phyloP scores from a whole-genome alignment of 1,284 basidiomycete species.

The Moesziomyces sp. region DNA sequence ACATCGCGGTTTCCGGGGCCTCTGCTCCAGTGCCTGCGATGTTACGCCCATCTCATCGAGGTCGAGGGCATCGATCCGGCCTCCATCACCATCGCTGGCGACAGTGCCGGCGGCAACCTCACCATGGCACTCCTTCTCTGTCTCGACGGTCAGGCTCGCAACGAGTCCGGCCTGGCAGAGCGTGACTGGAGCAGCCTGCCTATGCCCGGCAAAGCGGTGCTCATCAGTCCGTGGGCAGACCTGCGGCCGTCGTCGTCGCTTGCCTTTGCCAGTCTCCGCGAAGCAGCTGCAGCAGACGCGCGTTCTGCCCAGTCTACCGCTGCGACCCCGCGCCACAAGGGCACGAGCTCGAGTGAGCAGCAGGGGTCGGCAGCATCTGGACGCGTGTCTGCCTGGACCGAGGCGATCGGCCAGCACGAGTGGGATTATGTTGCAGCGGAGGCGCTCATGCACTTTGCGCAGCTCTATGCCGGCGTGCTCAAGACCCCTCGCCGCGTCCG shows the following conservation, averaged over 20 bases:
- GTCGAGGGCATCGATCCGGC: slow-evolving; percentile 57
- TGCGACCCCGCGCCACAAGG: background rate
- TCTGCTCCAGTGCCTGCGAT: slow-evolving; percentile 63
- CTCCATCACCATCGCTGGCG: slow-evolving; percentile 61
- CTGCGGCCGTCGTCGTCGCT: slow-evolving; percentile 53
- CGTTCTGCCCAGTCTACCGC: background rate
- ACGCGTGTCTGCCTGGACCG: slow-evolving; percentile 45
- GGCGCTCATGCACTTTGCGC: slow-evolving; percentile 64
- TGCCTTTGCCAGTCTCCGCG: slow-evolving; percentile 51
- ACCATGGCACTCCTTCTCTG: slow-evolving; percentile 61
- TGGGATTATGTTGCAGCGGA: slow-evolving; percentile 65
- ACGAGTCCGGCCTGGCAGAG: slow-evolving; percentile 41
- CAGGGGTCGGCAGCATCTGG: background rate
- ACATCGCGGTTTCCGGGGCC: slow-evolving; percentile 59
- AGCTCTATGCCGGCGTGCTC: slow-evolving; percentile 63
- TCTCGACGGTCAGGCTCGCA: slow-evolving; percentile 53
- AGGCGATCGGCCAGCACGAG: slow-evolving; percentile 52
- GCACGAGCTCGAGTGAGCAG: too few species aligned
- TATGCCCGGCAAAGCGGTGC: slow-evolving; percentile 62
- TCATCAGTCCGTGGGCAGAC: slow-evolving; percentile 66
- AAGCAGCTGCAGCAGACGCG: slow-evolving; percentile 12
- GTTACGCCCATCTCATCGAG: slow-evolving; percentile 66
- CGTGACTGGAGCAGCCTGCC: slow-evolving; percentile 61
- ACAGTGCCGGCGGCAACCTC: slow-evolving; percentile 65
- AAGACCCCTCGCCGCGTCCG: slow-evolving; percentile 56